Evolutionary conservation across 495 filamentous ascomycete genomes (phyloP).

Genomic region (Podospora appendiculata): DNA sequence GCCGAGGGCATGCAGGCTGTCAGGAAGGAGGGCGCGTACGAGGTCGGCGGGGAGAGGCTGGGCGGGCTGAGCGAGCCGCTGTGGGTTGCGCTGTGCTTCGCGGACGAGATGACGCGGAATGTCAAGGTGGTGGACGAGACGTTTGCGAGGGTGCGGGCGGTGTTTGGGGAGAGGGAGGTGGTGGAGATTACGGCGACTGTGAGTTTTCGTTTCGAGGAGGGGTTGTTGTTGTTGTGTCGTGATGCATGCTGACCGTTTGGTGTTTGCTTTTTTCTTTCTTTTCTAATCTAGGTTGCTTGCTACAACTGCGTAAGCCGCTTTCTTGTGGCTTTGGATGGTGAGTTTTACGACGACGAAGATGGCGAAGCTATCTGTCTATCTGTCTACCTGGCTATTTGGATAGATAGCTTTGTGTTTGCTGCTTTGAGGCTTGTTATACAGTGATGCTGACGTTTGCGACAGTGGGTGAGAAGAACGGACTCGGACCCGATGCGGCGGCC

Average conservation of each 20-base stretch:
- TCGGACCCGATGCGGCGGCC: conserved; percentile 28
- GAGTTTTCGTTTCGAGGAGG: conserved; percentile 14
- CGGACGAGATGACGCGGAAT: conserved; percentile 68
- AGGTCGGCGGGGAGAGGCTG: conserved; percentile 1
- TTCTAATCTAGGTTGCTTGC: conserved; percentile 43
- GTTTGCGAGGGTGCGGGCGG: conserved; percentile 50
- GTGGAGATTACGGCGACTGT: conserved; percentile 74
- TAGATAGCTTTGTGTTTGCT: too few species aligned
- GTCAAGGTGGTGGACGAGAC: conserved; percentile 55
- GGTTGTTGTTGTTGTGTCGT: background rate
- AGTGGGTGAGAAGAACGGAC: conserved; percentile 45
- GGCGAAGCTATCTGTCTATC: background rate
- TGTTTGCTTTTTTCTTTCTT: background rate
- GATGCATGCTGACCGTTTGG: background rate
- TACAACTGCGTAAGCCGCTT: conserved; percentile 88
- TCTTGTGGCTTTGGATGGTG: conserved; percentile 73
- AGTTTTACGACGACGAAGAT: conserved; percentile 13
- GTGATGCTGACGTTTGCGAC: background rate
- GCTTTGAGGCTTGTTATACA: background rate
- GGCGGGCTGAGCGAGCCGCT: conserved; percentile 45
- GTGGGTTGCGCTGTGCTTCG: conserved; percentile 58
- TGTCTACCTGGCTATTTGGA: background rate
- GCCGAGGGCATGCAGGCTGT: conserved; percentile 39
- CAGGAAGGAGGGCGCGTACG: conserved; percentile 9
- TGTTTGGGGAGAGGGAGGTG: conserved; percentile 59